A percentile compares a stretch with the other conserved stretches of the same genome.
Conservation (phyloP, 169 alveolate genomes). For the Plasmodium vinckei region DNA sequence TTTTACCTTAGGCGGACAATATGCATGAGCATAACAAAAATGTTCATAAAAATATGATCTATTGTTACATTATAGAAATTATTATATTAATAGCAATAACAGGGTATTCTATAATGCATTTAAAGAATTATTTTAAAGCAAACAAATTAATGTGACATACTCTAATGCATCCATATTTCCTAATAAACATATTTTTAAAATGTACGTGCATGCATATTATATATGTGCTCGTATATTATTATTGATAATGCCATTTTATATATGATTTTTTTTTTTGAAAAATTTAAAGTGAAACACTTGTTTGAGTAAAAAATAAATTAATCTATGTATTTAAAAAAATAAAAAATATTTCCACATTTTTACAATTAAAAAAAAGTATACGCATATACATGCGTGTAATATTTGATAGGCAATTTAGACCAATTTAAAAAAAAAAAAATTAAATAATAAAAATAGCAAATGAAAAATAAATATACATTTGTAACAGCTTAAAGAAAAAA, state of each 20-base stretch:
- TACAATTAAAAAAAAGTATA: too few species aligned
- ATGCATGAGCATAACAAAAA: slow-evolving; percentile 81
- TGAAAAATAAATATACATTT: too few species aligned
- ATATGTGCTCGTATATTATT: neutral
- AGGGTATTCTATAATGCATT: slow-evolving; percentile 80
- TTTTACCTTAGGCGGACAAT: slow-evolving; percentile 76
- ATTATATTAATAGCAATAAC: slow-evolving; percentile 77
- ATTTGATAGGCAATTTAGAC: too few species aligned
- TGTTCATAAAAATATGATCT: slow-evolving; percentile 80
- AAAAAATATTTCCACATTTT: neutral
- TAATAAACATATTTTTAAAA: too few species aligned
- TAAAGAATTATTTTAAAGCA: slow-evolving; percentile 82
- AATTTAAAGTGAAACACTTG: too few species aligned
- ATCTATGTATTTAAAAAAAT: slow-evolving; percentile 9
- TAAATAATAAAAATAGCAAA: too few species aligned
- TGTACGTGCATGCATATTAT: neutral
- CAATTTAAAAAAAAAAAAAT: too few species aligned
- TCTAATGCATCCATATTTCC: neutral
- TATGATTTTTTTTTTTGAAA: too few species aligned
- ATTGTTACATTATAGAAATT: slow-evolving; percentile 79
- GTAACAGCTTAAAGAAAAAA: too few species aligned
- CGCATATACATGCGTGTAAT: too few species aligned
- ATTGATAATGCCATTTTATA: too few species aligned
- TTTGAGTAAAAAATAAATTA: too few species aligned
- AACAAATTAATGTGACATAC: slow-evolving; percentile 77